Evolutionary conservation across 352 stramenopile genomes (phyloP).

Genomic region (Globisporangium rhizosaccharum): DNA sequence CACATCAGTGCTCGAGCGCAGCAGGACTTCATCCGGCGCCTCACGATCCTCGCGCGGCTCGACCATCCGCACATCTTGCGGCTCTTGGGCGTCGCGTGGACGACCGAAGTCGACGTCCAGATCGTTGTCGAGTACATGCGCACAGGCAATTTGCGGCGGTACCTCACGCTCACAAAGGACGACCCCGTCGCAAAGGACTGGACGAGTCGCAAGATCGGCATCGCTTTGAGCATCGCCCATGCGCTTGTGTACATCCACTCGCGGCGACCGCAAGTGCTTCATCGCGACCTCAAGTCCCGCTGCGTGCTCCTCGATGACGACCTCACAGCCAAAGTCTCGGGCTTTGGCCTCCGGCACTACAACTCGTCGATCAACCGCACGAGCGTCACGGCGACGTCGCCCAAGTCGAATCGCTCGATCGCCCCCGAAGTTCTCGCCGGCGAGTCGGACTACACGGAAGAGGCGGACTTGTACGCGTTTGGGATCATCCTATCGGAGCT

Average conservation of each 20-base stretch:
- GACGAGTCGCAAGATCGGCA: constrained; percentile 46
- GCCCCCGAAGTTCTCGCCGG: constrained; percentile 59
- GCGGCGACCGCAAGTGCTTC: constrained; percentile 42
- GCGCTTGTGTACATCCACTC: constrained; percentile 66
- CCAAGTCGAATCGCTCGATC: constrained; percentile 49
- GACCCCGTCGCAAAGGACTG: constrained; percentile 28
- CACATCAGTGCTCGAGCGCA: constrained; percentile 14
- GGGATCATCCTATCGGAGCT: constrained; percentile 66
- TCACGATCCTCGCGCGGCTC: constrained; percentile 54
- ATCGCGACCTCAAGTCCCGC: constrained; percentile 67
- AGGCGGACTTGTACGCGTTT: constrained; percentile 70
- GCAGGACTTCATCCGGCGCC: constrained; percentile 54
- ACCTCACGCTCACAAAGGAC: constrained; percentile 29
- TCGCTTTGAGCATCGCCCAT: constrained; percentile 57
- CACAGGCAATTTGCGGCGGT: constrained; percentile 51
- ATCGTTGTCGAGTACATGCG: constrained; percentile 76
- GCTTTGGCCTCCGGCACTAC: constrained; percentile 59
- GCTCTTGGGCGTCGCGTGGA: constrained; percentile 78
- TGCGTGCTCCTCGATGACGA: constrained; percentile 59
- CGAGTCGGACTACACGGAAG: constrained; percentile 30
- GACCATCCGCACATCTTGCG: constrained; percentile 74
- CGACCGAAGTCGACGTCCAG: constrained; percentile 39
- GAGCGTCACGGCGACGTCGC: constrained; percentile 15
- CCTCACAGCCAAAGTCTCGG: constrained; percentile 55
- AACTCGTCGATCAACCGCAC: constrained; percentile 7